Conservation (phyloP, 2,329 filamentous ascomycete species). For the Thermoascus crustaceus region DNA sequence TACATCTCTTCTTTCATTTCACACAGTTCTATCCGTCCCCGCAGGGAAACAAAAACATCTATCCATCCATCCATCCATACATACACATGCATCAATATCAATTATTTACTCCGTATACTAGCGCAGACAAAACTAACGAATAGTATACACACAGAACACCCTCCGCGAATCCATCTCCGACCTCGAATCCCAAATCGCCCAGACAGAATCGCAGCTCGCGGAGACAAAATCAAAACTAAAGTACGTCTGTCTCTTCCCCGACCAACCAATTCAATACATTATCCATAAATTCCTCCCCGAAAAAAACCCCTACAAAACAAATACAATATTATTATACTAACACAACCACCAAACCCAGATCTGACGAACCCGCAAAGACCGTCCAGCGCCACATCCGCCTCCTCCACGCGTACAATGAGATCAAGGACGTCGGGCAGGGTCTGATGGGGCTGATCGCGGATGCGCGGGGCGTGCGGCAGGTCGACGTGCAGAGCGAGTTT, state of each 20-base stretch:
- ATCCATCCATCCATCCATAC: no score
- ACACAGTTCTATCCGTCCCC: no score
- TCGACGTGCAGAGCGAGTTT: conserved; percentile 34
- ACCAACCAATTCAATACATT: not conserved
- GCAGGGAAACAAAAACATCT: no score
- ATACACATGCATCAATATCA: no score
- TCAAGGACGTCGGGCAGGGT: conserved; percentile 59
- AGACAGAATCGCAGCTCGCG: conserved; percentile 26
- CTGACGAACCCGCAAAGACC: conserved; percentile 44
- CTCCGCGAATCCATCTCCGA: conserved; percentile 21
- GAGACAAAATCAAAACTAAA: conserved; percentile 28
- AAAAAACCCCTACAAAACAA: conserved; percentile 2
- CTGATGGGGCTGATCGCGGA: conserved; percentile 62
- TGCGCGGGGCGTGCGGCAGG: conserved; percentile 48
- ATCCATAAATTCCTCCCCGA: conserved; percentile 5
- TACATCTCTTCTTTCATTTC: conserved; percentile 1
- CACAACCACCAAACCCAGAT: no score
- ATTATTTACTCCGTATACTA: not conserved
- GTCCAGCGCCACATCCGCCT: conserved; percentile 57
- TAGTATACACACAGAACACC: conserved; percentile 11
- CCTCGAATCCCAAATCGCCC: conserved; percentile 41
- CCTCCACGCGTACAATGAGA: conserved; percentile 62
- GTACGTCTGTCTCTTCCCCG: conserved; percentile 13
- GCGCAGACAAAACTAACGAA: conserved; percentile 11
- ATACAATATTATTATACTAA: no score